Evolutionary conservation across 371 early-diverging fungal species (phyloP), one percentile per base, ranked within the genome.

Genomic region (Paraphysoderma sedebokerense): DNA sequence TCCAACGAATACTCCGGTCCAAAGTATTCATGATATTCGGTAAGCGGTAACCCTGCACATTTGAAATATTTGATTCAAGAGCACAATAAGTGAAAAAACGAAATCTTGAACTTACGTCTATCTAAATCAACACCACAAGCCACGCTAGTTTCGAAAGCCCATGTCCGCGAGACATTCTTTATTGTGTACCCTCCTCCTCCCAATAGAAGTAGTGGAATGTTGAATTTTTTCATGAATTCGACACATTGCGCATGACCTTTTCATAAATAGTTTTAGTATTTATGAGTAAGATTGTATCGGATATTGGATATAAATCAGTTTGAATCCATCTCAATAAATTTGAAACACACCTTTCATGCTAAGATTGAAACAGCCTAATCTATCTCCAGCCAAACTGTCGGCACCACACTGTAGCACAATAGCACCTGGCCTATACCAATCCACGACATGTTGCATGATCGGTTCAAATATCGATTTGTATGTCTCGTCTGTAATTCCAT

Each of bases 171-270:
- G 0, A 98, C 99, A 62, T 99, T 98, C 48, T 93, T 80, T 61
- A 98, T 92, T 0, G 98, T 96, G 58, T 99, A 99, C 1, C 99
- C 99, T 37, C 99, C 99, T 28, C 99, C 99, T 48, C 99, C 99
- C 3, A 99, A 68, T 45, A 98, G 72, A 51, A 99, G 59, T 55
- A 92, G 57, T 9, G 99, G 99, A 46, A 98, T 66, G 54, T 86
- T 82, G 56, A 97, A 85, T 20, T 68, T 76, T 53, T 91, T 92
- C 46, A 98, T 82, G 58, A 83, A 96, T 44, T 82, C 79, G 12
- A 98, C 87, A 50, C 98, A 95, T 38, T 77, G 74, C 8, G 90
- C 93, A 53, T 98, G 88, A 8, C 78, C 83, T n/a, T n/a, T n/a
- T n/a, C n/a, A n/a, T n/a, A n/a, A n/a, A n/a, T n/a, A n/a, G n/a